Base-by-base conservation (phyloP, 1,284 basidiomycete genomes). In the Pseudozyma thailandica region DNA sequence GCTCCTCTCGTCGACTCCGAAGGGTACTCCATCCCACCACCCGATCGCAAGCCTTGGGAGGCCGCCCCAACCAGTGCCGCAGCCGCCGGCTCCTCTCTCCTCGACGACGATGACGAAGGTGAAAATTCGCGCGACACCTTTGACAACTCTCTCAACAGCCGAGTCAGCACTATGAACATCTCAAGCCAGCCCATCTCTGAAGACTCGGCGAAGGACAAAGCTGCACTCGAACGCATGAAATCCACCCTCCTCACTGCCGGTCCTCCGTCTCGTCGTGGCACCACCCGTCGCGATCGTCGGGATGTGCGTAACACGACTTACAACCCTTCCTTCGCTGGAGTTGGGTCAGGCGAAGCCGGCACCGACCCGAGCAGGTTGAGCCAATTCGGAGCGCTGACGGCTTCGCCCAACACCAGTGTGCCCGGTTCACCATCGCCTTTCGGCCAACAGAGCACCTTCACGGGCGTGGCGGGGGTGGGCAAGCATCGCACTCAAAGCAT, bases 21-120 rank as follows among this genome's bases (percentile, higher is more conserved):
- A 47, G 86, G 86, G 6, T 87, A 83, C 82, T 85, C 85, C 10
- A 84, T 87, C 10, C 85, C 86, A 15, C 86, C 86, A 1, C 79
- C 84, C 1, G 85, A 86, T 65, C 79, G 84, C 45, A 84, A 80
- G 59, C 84, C 84, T 2, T 86, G 84, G 86, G 85, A 80, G 74
- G 50, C 59, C 1, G 44, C 54, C 7, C 57, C 38, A 13, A 39
- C 41, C 10, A 52, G 28, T 12, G 55, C 38, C 10, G 51, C 56
- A 16, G 47, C 8, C 5, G 35, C 43, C 6, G 57, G 46, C 26
- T 73, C 60, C 15, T 77, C 78, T 42, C 42, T 83, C 31, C 73
- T 83, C 66, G 82, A 82, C 18, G 82, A 83, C 25, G 76, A 78
- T 20, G 44, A 53, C 2, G 75, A 68, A 16, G 68, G 33, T n/a